Base-by-base conservation (phyloP, 176 grass and related monocot genomes). In the Hyparrhenia diplandra region DNA sequence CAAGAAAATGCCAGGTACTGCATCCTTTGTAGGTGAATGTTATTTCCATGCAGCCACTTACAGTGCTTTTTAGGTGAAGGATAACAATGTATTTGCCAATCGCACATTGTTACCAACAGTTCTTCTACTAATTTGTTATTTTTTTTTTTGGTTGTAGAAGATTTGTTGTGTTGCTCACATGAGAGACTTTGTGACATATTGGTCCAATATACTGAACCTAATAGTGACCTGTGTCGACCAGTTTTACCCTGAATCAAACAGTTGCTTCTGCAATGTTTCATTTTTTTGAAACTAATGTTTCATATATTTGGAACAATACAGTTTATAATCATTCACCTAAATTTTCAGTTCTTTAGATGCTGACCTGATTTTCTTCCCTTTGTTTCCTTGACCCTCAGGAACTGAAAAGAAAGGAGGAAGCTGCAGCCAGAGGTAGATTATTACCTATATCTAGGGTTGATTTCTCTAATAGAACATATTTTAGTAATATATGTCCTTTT, bases 341-440 rank as follows among this genome's bases (percentile, higher is more conserved):
- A 31, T 74, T 49, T 49, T 60, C 49, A 27, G 20, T 31, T 69
- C 21, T 72, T 64, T 70, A 51, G 65, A 64, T 85, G 24, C 13
- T 10, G 1, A 61, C 13, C 59, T 89, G 59, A 71, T 79, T 21
- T 52, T 83, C 65, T 37, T 79, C 84, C 11, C 10, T 70, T 61
- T 67, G n/a, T 84, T 29, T 71, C 23, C 40, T 5, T 86, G 67
- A 34, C 9, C 75, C 31, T 37, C 85, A 98, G 95, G 96, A 98
- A 82, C 36, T 98, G 68, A 95, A 95, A 95, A 92, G 88, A 69
- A 91, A 78, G 77, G 96, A 98, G 89, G 96, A 98, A 72, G 92
- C 96, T 87, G 92, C 90, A 71, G 72, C 82, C 63, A 84, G 90
- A 88, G 92, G 96, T 98, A 98, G 52, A 63, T 18, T 54, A 41